Percentiles rank a stretch among this genome's conserved stretches.
These are phyloP conservation scores for Leccinum boreale DNA, from an alignment of 768 basidiomycete genomes.

Conservation along the genomic window DNA sequence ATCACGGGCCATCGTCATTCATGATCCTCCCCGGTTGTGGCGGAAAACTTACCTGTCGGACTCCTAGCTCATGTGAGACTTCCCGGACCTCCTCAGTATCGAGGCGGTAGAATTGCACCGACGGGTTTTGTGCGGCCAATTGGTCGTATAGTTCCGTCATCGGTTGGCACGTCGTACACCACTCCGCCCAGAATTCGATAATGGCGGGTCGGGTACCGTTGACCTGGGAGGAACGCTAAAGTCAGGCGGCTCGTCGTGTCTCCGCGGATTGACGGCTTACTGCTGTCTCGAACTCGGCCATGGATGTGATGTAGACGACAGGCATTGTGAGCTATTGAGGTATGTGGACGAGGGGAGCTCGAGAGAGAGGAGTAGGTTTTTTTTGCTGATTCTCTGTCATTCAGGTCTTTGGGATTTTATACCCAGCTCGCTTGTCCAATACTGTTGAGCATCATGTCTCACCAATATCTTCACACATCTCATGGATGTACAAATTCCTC, in stretches of 20 bases:
- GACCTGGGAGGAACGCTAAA: slow-evolving; percentile 9
- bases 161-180: slow-evolving; percentile 24
- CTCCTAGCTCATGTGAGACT: slow-evolving; percentile 20
- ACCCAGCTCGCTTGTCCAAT: slow-evolving; percentile 22
- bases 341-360: slow-evolving; percentile 12
- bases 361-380: slow-evolving; percentile 7
- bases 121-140: slow-evolving; percentile 27
- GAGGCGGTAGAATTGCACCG: slow-evolving; percentile 29
- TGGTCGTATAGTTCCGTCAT: slow-evolving; percentile 22
- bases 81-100: slow-evolving; percentile 29
- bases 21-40: slow-evolving; percentile 9
- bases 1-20: slow-evolving; percentile 15
- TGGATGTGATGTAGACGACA: slow-evolving; percentile 24
- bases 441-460: slow-evolving; percentile 13
- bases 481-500: slow-evolving; percentile 14
- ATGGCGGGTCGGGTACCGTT: slow-evolving; percentile 22
- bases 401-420: slow-evolving; percentile 23
- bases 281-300: slow-evolving; percentile 23
- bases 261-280: slow-evolving; percentile 11
- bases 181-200: slow-evolving; percentile 33
- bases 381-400: slow-evolving; percentile 14
- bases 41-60: slow-evolving; percentile 21
- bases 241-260: slow-evolving; percentile 9
- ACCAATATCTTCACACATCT: slow-evolving; percentile 10
- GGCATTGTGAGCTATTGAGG: slow-evolving; percentile 20